Conservation (phyloP, 345 rosid species). For the Citrus hindsii region DNA sequence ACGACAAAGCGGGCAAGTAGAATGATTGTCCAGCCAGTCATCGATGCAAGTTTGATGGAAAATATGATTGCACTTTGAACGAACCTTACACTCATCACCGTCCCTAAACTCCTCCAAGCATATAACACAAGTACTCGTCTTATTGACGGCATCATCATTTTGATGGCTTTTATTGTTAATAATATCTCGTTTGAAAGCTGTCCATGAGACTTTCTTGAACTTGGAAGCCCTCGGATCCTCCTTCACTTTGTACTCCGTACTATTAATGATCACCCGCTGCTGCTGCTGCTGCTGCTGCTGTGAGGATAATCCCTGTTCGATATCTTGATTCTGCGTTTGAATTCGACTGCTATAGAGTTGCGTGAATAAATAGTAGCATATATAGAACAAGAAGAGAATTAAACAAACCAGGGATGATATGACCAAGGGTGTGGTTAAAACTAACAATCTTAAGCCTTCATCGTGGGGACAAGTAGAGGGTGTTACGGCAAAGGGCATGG, state of each 20-base stretch:
- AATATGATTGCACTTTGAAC: conserved; percentile 1
- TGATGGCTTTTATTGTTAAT: neutral
- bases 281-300: too few species aligned
- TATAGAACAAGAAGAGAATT: too few species aligned
- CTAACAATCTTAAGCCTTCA: too few species aligned
- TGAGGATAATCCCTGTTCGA: neutral
- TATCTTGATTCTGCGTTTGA: neutral
- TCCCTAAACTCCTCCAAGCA: neutral
- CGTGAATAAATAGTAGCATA: too few species aligned
- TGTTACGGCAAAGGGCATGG: neutral
- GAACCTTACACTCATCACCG: neutral
- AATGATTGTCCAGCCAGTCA: neutral
- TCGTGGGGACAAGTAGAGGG: neutral
- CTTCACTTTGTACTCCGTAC: neutral
- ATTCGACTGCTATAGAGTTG: too few species aligned
- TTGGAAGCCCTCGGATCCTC: neutral
- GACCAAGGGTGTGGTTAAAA: too few species aligned
- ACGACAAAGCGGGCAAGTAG: conserved; percentile 6
- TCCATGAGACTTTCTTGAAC: neutral
- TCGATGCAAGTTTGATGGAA: neutral
- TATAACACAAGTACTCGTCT: neutral
- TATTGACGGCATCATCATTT: neutral
- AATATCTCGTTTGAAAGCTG: neutral
- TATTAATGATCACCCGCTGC: neutral
- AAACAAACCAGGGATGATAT: too few species aligned